Conservation (phyloP, 2,329 filamentous ascomycete genomes). For the Fusarium camptoceras region DNA sequence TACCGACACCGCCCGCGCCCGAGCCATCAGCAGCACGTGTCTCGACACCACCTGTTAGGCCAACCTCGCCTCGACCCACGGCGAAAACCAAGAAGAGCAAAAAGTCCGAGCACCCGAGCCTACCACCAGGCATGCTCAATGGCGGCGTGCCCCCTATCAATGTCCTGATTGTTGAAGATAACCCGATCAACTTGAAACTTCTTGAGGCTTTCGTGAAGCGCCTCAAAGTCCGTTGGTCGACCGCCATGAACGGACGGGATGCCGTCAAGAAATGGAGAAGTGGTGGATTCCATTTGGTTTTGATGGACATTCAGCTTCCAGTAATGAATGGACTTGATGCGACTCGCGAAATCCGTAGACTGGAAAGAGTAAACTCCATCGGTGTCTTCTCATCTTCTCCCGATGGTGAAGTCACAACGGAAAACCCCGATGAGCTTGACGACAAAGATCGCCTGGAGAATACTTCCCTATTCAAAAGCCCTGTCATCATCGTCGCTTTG, state of each 20-base stretch:
- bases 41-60: constrained; percentile 64
- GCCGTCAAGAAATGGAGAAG: constrained; percentile 93
- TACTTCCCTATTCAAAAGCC: constrained; percentile 85
- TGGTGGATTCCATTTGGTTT: constrained; percentile 92
- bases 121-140: constrained; percentile 77
- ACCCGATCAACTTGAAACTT: constrained; percentile 95
- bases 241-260: constrained; percentile 94
- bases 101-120: constrained; percentile 60
- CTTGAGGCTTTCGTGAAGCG: constrained; percentile 96
- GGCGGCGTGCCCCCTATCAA: constrained; percentile 94
- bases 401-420: constrained; percentile 60
- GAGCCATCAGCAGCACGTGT: constrained; percentile 58
- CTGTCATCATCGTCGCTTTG: constrained; percentile 96
- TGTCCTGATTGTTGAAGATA: constrained; percentile 97
- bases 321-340: constrained; percentile 97
- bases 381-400: constrained; percentile 85
- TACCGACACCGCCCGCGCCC: constrained; percentile 66
- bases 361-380: constrained; percentile 92
- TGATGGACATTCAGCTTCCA: constrained; percentile 98
- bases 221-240: constrained; percentile 95
- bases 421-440: constrained; percentile 60
- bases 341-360: constrained; percentile 89
- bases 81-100: constrained; percentile 63
- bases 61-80: constrained; percentile 62
- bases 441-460: constrained; percentile 78